Evolutionary conservation across 2,329 filamentous ascomycete species (phyloP).

Genomic region (Monilinia laxa): DNA sequence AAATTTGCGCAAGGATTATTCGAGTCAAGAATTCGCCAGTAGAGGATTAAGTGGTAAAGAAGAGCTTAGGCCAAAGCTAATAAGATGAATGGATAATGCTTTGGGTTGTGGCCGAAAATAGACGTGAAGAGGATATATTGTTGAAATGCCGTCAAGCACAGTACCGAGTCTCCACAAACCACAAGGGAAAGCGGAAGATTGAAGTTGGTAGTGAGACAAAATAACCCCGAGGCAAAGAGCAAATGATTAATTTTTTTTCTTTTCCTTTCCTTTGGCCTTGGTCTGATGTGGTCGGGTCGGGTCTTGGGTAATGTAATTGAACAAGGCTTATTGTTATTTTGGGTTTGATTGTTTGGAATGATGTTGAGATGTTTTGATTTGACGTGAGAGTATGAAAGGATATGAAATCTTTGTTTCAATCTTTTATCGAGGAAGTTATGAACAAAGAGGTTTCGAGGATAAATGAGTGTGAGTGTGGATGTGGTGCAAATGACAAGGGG

Average conservation of each 20-base stretch:
- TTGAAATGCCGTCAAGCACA: slow-evolving; percentile 12
- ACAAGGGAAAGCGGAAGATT: slow-evolving; percentile 12
- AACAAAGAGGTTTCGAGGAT: too few relatives aligned
- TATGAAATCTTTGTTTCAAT: too few relatives aligned
- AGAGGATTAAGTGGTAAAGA: neutral
- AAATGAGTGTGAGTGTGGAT: too few relatives aligned
- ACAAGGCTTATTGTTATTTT: too few relatives aligned
- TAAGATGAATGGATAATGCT: slow-evolving; percentile 4
- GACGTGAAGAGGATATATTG: slow-evolving; percentile 15
- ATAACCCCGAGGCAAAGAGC: slow-evolving; percentile 8
- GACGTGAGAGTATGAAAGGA: too few relatives aligned
- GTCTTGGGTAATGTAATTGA: too few relatives aligned
- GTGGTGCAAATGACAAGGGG: too few relatives aligned
- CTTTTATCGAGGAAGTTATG: too few relatives aligned
- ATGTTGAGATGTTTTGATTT: too few relatives aligned
- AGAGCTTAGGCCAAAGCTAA: slow-evolving; percentile 3
- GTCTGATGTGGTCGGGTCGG: too few relatives aligned
- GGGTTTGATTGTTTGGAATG: too few relatives aligned
- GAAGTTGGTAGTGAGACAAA: slow-evolving; percentile 9
- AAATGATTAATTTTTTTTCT: neutral
- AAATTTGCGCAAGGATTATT: slow-evolving; percentile 11
- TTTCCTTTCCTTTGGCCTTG: too few relatives aligned
- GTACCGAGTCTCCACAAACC: slow-evolving; percentile 16
- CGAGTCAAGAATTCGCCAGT: neutral
- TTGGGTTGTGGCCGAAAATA: slow-evolving; percentile 9